Conservation (phyloP, 768 basidiomycete species). For the Suillus fuscotomentosus region DNA sequence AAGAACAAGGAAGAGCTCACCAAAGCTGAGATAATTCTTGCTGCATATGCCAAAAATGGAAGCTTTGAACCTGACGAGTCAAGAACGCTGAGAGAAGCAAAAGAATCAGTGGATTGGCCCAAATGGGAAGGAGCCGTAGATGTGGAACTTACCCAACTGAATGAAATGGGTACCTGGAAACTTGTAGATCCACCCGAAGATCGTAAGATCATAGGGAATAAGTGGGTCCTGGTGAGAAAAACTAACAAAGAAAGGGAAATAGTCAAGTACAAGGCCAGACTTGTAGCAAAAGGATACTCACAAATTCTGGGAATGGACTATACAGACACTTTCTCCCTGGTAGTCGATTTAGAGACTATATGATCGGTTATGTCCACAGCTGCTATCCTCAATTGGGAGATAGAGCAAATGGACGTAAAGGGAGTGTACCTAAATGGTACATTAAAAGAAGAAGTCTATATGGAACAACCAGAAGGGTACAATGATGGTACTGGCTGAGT, state of each 20-base stretch:
- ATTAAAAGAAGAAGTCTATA: conserved; percentile 26
- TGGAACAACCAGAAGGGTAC: conserved; percentile 24
- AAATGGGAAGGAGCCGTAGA: conserved; percentile 7
- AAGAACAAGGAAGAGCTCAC: background rate
- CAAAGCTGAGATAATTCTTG: background rate
- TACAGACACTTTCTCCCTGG: conserved; percentile 32
- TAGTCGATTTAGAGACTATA: conserved; percentile 22
- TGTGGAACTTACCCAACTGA: background rate
- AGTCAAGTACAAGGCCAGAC: conserved; percentile 27
- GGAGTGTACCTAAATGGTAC: conserved; percentile 26
- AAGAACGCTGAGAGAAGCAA: background rate
- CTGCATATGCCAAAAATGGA: background rate
- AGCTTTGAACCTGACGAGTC: background rate
- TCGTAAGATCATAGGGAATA: conserved; percentile 22
- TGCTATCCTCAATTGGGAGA: conserved; percentile 19
- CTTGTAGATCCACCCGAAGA: conserved; percentile 22
- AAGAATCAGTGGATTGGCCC: background rate
- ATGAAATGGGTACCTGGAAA: conserved; percentile 18
- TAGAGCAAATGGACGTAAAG: conserved; percentile 26
- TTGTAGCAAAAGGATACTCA: conserved; percentile 39
- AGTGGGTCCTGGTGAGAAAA: conserved; percentile 24
- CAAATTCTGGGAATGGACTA: conserved; percentile 38
- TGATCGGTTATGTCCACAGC: conserved; percentile 24
- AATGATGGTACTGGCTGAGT: conserved; percentile 3
- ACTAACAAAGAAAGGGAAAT: conserved; percentile 3